Evolutionary conservation across 306 rosid genomes (phyloP), one percentile per base, ranked within the genome.

Genomic region (Carpinus fangiana): DNA sequence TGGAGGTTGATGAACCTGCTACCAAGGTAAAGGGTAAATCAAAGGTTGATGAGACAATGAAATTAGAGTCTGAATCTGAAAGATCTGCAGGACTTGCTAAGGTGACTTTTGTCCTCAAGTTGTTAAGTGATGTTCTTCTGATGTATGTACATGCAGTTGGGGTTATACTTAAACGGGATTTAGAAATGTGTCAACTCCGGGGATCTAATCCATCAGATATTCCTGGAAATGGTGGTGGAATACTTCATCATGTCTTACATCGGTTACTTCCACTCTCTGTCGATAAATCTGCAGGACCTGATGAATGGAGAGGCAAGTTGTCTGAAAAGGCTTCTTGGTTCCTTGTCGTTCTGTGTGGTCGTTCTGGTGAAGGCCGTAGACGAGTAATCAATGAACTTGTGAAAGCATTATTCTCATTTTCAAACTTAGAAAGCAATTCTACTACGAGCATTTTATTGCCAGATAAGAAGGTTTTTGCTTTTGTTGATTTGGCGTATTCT

Each of bases 61-160:
- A 55, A 73, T 66, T 82, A 59, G 94, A 93, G 87, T 86, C 89
- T 61, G 97, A 90, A 61, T 88, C 96, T 74, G 97, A 91, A 85
- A 93, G 82, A 83, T 96, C 96, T 74, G 89, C 96, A 14, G 96
- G 93, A 82, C 85, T 96, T 73, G 99, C 97, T 70, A 96, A 91
- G 87, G 97, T 90, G 84, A 93, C 94, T 74, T 96, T 96, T 87
- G 91, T 96, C 59, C 96, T 96, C 73, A 96, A 96, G 85, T 82
- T 96, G 76, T 85, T 96, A 90, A 93, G 98, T 74, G 99, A 96
- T 78, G 89, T 96, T 76, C 93, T 96, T 79, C 86, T 93, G 68
- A 96, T 96, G 99, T 92, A 96, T 75, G 97, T 91, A 66, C 97
- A 93, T 84, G 90, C 98, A 68, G 97, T 91, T 9, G 97, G 97